Percentiles rank a stretch among this genome's conserved stretches.
Conservation (phyloP, 2,329 filamentous ascomycete species). For the Diplodia corticola region DNA sequence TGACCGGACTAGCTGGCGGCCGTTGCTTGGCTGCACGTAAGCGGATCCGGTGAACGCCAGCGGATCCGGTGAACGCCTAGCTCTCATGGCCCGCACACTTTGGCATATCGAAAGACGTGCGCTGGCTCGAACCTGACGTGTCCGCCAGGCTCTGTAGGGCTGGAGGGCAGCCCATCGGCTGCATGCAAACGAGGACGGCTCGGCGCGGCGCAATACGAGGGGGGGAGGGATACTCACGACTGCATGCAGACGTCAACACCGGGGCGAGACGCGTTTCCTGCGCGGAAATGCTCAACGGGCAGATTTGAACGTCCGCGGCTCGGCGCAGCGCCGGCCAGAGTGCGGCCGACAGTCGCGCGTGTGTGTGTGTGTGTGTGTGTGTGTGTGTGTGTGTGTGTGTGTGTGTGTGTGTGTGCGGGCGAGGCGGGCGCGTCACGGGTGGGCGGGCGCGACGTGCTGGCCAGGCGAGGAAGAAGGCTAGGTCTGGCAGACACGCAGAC, state of each 20-base stretch:
- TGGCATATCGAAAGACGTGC: not conserved
- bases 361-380: not conserved
- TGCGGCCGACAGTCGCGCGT: slow-evolving; percentile 12
- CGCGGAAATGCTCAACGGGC: slow-evolving; percentile 4
- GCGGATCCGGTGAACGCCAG: not conserved
- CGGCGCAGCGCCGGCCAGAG: slow-evolving; percentile 1
- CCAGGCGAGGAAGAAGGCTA: not conserved
- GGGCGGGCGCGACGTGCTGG: not conserved
- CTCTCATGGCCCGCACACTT: not conserved
- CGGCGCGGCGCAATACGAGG: not conserved
- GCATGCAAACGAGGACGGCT: not conserved
- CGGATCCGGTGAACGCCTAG: not conserved
- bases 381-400: slow-evolving; percentile 3
- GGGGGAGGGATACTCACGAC: not conserved
- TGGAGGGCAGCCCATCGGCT: not conserved
- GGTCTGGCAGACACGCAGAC: too few relatives aligned
- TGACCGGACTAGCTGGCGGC: not conserved
- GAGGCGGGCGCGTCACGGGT: slow-evolving; percentile 8
- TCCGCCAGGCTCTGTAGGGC: not conserved
- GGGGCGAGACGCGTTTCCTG: not conserved
- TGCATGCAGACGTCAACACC: slow-evolving; percentile 2
- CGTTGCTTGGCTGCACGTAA: not conserved
- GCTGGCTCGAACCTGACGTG: slow-evolving; percentile 8
- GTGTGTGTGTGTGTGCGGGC: not conserved
- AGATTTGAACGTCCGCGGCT: not conserved